A percentile compares a stretch with the other conserved stretches of the same genome.
Conservation (phyloP, 371 early-diverging fungal genomes). For the Rhizomucor miehei region DNA sequence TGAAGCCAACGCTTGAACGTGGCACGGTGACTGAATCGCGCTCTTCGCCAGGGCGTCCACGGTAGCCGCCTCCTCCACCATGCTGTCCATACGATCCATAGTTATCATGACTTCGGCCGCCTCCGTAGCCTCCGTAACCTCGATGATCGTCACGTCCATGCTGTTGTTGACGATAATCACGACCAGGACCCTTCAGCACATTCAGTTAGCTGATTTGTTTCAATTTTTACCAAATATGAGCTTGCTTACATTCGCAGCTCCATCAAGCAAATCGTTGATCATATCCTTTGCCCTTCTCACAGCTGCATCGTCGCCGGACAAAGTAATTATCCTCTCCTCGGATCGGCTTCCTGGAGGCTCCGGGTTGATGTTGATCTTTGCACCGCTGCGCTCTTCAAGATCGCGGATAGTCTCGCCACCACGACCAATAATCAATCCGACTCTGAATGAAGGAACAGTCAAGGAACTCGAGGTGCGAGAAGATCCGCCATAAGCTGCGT, state of each 20-base stretch:
- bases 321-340: slow-evolving; percentile 62
- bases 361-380: slow-evolving; percentile 80
- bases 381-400: slow-evolving; percentile 77
- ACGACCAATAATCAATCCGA: slow-evolving; percentile 88
- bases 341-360: slow-evolving; percentile 52
- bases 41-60: slow-evolving; percentile 32
- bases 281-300: slow-evolving; percentile 70
- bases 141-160: slow-evolving; percentile 8
- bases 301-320: slow-evolving; percentile 71
- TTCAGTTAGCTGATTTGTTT: no score
- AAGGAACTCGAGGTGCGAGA: slow-evolving; percentile 17
- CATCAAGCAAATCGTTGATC: slow-evolving; percentile 77
- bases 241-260: slow-evolving; percentile 3
- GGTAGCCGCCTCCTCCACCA: slow-evolving; percentile 22
- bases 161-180: slow-evolving; percentile 26
- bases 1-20: slow-evolving; percentile 70
- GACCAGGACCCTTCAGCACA: neutral
- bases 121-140: slow-evolving; percentile 9
- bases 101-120: slow-evolving; percentile 4
- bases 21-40: slow-evolving; percentile 66
- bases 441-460: slow-evolving; percentile 65
- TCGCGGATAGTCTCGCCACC: slow-evolving; percentile 89
- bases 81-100: slow-evolving; percentile 16
- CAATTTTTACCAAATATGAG: no score
- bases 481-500: neutral